Percentiles rank a stretch among this genome's conserved stretches.
Conservation (phyloP, 768 basidiomycete species). For the Mycena haematopus region DNA sequence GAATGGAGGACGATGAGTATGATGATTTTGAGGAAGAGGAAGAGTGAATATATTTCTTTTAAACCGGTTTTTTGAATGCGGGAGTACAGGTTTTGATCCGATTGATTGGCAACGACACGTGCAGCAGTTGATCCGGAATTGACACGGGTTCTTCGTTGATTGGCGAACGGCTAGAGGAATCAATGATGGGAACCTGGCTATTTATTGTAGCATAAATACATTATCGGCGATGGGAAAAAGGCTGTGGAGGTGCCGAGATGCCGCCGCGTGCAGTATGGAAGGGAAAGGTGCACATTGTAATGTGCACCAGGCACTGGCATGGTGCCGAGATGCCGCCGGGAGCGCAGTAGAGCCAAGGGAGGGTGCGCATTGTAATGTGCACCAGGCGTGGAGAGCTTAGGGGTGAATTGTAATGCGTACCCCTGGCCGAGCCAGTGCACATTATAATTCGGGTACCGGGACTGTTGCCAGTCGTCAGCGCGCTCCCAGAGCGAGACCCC, state of each 20-base stretch:
- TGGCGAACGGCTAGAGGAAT: too few species aligned
- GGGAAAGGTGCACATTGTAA: too few species aligned
- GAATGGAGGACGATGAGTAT: neutral
- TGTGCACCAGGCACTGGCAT: neutral
- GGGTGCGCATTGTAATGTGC: neutral
- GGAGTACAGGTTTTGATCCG: neutral
- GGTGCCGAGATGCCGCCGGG: neutral
- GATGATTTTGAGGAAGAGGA: neutral
- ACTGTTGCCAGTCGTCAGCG: too few species aligned
- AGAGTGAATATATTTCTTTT: neutral
- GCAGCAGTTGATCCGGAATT: too few species aligned
- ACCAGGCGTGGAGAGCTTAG: constrained; percentile 1
- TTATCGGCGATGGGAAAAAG: too few species aligned
- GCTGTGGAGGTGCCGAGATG: too few species aligned
- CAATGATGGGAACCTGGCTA: too few species aligned
- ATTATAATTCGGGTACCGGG: neutral
- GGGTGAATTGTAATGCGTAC: neutral
- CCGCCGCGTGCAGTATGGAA: too few species aligned
- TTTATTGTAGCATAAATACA: too few species aligned
- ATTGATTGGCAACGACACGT: too few species aligned
- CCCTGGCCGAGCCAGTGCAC: neutral
- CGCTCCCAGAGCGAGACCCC: too few species aligned
- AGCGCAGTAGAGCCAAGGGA: neutral
- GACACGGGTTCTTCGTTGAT: too few species aligned
- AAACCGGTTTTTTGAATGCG: neutral